Evolutionary conservation across 2,329 filamentous ascomycete species (phyloP), one percentile per base, ranked within the genome.

Genomic region (Stylonectria norvegica): DNA sequence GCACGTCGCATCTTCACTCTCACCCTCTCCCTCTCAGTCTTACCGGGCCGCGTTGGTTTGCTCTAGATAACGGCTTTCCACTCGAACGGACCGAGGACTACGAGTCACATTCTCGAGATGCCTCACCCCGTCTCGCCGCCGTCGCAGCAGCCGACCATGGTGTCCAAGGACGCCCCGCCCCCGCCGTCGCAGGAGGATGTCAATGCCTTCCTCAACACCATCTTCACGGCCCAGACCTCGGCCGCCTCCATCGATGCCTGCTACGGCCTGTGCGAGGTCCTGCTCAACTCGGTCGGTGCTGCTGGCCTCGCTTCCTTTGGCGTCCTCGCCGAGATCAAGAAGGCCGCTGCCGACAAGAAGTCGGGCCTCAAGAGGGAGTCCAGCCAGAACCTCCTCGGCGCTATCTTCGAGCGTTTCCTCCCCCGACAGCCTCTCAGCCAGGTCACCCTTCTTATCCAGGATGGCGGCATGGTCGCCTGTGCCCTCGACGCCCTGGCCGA

Each of bases 311-410:
- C 65, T 25, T 56, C 69, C 34, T 81, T 79, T 57, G 75, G 74
- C 49, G 61, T 82, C 50, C 57, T 80, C 19, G 63, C 69, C 55
- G 75, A 79, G 61, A 50, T 80, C 48, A 78, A 73, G 61, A 79
- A 95, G 75, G 88, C 87, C 25, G 89, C 91, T 4, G 71, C 75
- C 55, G 89, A 97, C 70, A 98, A 97, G 81, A 98, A 98, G 76
- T 90, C 83, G 66, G 85, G 85, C 12, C 76, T 85, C 27, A 81
- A 79, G 55, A 79, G 91, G 56, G 93, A 98, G 70, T 89, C 89
- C 59, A 86, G 90, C 51, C 94, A 97, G 81, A 94, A 96, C 65
- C 84, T 95, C 29, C 77, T 97, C 17, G 93, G 94, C 42, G 91
- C 94, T 39, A 73, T 98, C 33, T 91, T 97, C 58, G 93, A 98